Evolutionary conservation across 805 yeast genomes (phyloP), one percentile per base, ranked within the genome.

Genomic region (Kodamaea laetipori): DNA sequence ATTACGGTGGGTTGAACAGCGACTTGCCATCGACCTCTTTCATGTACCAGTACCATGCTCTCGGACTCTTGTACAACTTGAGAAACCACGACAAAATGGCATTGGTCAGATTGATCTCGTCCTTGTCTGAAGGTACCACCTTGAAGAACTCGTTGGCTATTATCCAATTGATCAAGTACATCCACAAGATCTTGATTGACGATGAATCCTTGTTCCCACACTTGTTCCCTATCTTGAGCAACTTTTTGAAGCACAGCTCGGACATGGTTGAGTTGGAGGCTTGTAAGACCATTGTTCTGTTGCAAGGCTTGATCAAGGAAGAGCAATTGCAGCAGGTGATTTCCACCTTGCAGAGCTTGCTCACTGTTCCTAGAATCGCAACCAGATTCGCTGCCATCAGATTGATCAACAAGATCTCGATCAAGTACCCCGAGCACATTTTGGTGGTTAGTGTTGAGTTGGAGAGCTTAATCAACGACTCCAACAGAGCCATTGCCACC

Each of bases 21-120:
- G 69, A 68, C 56, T 63, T 77, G 48, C 85, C 92, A 39, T 71
- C 81, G 12, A 81, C 92, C 34, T 80, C 95, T 15, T 82, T 77
- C 65, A 84, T 88, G 74, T 78, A 95, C 46, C 98, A 94, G 72
- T 94, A 92, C 68, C 98, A 94, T 65, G 97, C 99, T 2, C 73
- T 94, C 53, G 97, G 97, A 17, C 76, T 94, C 55, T 71, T 95
- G 54, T 90, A 90, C 63, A 86, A 86, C 55, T 76, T 94, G 65
- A 81, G 95, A 63, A 84, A 84, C 57, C 95, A 86, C 63, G 99
- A 94, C 62, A 84, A 86, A 55, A 89, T 94, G 92, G 96, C 97
- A 2, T 73, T 94, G 56, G 78, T 88, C 77, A 92, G 92, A 66
- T 74, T 94, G 72, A 84, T 90, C 56, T 88, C 90, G 56, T 87